phyloP scores from a whole-genome alignment of 805 yeast genomes.

The Candida xyloterini region DNA sequence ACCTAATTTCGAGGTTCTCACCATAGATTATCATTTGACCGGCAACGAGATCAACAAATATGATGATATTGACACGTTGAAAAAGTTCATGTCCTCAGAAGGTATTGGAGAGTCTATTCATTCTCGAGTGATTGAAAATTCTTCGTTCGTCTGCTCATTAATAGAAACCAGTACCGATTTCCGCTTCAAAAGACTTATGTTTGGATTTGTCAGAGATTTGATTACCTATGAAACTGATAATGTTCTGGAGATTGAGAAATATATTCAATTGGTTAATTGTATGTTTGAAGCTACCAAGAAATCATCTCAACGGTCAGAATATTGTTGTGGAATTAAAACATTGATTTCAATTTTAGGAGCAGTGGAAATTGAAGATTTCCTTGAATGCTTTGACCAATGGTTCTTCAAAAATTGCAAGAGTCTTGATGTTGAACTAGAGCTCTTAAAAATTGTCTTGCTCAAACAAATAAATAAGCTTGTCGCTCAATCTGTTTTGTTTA shows the following conservation, averaged over 20 bases:
- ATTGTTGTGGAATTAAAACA: constrained; percentile 14
- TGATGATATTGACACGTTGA: constrained; percentile 12
- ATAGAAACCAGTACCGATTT: constrained; percentile 13
- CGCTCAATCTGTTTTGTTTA: constrained; percentile 6
- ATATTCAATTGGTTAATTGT: constrained; percentile 12
- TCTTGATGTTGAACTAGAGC: constrained; percentile 16
- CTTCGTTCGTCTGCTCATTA: constrained; percentile 12
- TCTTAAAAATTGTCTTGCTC: constrained; percentile 17
- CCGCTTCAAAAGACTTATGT: constrained; percentile 12
- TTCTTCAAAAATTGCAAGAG: constrained; percentile 1
- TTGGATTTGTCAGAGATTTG: constrained; percentile 17
- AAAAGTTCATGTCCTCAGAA: constrained; percentile 16
- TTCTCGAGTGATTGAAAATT: constrained; percentile 6
- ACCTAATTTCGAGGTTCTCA: constrained; percentile 11
- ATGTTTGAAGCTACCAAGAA: constrained; percentile 13
- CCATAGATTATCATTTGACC: constrained; percentile 6
- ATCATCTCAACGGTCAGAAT: constrained; percentile 8
- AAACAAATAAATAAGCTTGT: constrained; percentile 9
- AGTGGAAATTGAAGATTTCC: constrained; percentile 16
- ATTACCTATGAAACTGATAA: constrained; percentile 21
- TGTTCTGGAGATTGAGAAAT: constrained; percentile 9
- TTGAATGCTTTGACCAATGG: constrained; percentile 19
- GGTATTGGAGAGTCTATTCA: constrained; percentile 11
- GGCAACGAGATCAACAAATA: constrained; percentile 3
- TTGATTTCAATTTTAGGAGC: constrained; percentile 16